Base-by-base conservation (phyloP, 495 filamentous ascomycete species). In the Xylaria venustula region DNA sequence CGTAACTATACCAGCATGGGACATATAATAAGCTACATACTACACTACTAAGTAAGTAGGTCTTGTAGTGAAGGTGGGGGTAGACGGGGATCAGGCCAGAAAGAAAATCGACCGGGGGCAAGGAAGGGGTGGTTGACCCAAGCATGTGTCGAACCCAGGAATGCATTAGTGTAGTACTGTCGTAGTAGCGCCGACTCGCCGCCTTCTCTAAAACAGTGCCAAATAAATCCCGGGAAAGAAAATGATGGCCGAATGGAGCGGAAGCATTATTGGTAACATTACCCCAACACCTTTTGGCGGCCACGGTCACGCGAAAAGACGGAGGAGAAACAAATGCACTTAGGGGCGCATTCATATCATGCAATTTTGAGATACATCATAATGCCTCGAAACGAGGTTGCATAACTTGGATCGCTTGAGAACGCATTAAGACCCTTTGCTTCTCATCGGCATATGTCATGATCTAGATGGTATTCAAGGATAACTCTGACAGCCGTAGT, bases 11-110 rank as follows among this genome's bases (percentile, higher is more conserved):
- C 19, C 54, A 25, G 42, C 54, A 58, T 48, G 44, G 54, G 44
- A 49, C 54, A 8, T 58, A 58, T 58, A 58, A 58, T 58, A 58
- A 58, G 54, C 54, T 58, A n/a, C n/a, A n/a, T n/a, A n/a, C n/a
- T n/a, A n/a, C n/a, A n/a, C n/a, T n/a, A n/a, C n/a, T n/a, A n/a
- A n/a, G n/a, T n/a, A n/a, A n/a, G n/a, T n/a, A 30, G 19, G 30
- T 28, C 42, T 58, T 30, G 28, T 25, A 26, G 44, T 30, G 26
- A 30, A 36, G 42, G 54, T 58, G 54, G 54, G 42, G 54, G 54
- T 22, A 15, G 25, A 58, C 53, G 37, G 53, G 53, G 53, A 58
- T 26, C 54, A 58, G 30, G 54, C 45, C 44, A 37, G 42, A 12
- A 37, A 58, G 9, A 20, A 49, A 37, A 36, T 36, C 28, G 54